These are phyloP conservation scores for Apiospora malaysiana DNA, from an alignment of 2,329 filamentous ascomycete genomes.

Conservation along the genomic window DNA sequence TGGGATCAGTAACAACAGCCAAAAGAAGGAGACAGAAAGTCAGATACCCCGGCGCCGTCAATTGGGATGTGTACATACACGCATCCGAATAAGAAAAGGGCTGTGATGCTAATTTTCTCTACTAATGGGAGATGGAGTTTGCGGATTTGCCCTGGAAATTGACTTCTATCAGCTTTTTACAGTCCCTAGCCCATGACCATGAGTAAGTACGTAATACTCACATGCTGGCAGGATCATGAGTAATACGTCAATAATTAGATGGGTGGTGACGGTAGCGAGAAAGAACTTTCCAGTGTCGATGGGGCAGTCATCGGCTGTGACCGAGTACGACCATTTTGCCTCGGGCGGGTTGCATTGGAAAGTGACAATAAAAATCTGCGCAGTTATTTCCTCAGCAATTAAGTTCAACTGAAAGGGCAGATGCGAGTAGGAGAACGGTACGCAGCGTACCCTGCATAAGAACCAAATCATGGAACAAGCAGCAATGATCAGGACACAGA, in stretches of 20 bases:
- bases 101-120: conserved; percentile 19
- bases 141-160: not conserved
- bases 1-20: not conserved
- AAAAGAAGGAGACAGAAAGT: too few species aligned
- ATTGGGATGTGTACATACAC: not conserved
- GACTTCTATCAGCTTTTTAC: not conserved
- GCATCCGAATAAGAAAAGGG: conserved; percentile 16
- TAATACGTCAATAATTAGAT: conserved; percentile 18
- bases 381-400: not conserved
- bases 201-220: not conserved
- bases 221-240: conserved; percentile 18
- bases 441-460: not conserved
- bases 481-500: not conserved
- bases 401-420: not conserved
- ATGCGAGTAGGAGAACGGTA: not conserved
- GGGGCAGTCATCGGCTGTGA: not conserved
- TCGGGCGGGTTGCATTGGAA: conserved; percentile 21
- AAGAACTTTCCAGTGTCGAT: conserved; percentile 22
- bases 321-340: conserved; percentile 12
- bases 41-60: not conserved
- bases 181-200: not conserved
- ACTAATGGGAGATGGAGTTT: conserved; percentile 12
- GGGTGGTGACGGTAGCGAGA: conserved; percentile 21
- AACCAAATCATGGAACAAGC: conserved; percentile 2
- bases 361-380: conserved; percentile 20